These are phyloP conservation scores for Melampsora americana DNA, from an alignment of 1,284 basidiomycete genomes.

Conservation along the genomic window DNA sequence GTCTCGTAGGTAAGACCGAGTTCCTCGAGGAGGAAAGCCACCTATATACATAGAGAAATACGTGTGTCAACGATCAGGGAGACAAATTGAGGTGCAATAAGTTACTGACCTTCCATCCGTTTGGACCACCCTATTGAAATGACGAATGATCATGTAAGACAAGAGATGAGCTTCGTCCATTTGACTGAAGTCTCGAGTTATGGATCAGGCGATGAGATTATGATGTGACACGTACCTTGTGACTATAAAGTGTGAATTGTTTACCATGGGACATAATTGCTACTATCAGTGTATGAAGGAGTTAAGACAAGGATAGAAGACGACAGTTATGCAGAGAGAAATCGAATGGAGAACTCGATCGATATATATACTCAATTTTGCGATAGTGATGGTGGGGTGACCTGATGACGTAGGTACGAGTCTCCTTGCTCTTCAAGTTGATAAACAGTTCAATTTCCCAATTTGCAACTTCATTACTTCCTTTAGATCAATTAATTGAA, in stretches of 20 bases:
- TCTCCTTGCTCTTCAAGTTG: too few species aligned
- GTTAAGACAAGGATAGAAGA: not conserved
- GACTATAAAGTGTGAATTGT: constrained; percentile 25
- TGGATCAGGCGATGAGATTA: not conserved
- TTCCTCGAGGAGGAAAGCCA: constrained; percentile 17
- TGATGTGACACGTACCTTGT: constrained; percentile 12
- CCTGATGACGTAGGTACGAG: too few species aligned
- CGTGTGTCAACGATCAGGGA: not conserved
- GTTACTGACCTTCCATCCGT: constrained; percentile 11
- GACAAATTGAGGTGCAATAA: not conserved
- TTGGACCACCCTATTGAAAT: not conserved
- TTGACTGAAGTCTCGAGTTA: not conserved
- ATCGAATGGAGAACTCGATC: too few species aligned
- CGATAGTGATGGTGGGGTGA: too few species aligned
- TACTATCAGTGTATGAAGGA: not conserved
- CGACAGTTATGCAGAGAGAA: too few species aligned
- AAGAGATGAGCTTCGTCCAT: not conserved
- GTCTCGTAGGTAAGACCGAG: constrained; percentile 23
- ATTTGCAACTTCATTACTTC: too few species aligned
- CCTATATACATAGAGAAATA: not conserved
- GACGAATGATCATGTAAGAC: not conserved
- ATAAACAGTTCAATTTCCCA: too few species aligned
- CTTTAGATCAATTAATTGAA: too few species aligned
- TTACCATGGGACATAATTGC: constrained; percentile 11
- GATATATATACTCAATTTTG: too few species aligned